phyloP scores from a whole-genome alignment of 768 basidiomycete species.

The Suillus fuscotomentosus region DNA sequence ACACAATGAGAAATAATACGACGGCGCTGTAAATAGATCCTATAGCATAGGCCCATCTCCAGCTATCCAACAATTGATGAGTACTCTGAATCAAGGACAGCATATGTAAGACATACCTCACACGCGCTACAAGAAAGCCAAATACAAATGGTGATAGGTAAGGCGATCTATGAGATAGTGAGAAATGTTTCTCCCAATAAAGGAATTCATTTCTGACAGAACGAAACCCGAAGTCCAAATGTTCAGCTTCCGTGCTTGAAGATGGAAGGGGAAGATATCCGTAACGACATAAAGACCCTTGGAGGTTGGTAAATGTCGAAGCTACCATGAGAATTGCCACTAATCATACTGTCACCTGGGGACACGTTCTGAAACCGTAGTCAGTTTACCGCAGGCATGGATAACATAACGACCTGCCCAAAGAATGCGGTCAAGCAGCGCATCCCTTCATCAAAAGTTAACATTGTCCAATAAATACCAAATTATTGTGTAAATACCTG shows the following conservation, averaged over 20 bases:
- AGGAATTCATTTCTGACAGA: constrained; percentile 40
- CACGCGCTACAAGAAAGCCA: constrained; percentile 26
- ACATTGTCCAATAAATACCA: background rate
- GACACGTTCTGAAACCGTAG: constrained; percentile 38
- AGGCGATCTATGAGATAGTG: constrained; percentile 33
- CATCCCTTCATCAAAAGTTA: constrained; percentile 19
- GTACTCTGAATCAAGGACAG: background rate
- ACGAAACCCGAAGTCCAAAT: constrained; percentile 56
- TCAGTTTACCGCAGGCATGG: background rate
- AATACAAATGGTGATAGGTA: constrained; percentile 32
- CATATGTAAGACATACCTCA: constrained; percentile 16
- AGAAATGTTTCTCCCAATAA: constrained; percentile 30
- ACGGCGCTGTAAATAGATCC: too few relatives aligned
- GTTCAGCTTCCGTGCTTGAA: constrained; percentile 51
- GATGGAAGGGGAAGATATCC: constrained; percentile 54
- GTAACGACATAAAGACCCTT: constrained; percentile 46
- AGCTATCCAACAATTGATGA: constrained; percentile 25
- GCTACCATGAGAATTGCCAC: background rate
- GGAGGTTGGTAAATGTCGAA: background rate
- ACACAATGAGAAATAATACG: constrained; percentile 44
- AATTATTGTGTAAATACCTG: constrained; percentile 32
- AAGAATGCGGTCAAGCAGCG: constrained; percentile 31
- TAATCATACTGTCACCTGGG: constrained; percentile 44
- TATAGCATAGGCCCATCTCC: constrained; percentile 54
- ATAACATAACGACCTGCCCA: constrained; percentile 19